phyloP scores from a whole-genome alignment of 345 rosid species.

The Pelargonium nanum region DNA sequence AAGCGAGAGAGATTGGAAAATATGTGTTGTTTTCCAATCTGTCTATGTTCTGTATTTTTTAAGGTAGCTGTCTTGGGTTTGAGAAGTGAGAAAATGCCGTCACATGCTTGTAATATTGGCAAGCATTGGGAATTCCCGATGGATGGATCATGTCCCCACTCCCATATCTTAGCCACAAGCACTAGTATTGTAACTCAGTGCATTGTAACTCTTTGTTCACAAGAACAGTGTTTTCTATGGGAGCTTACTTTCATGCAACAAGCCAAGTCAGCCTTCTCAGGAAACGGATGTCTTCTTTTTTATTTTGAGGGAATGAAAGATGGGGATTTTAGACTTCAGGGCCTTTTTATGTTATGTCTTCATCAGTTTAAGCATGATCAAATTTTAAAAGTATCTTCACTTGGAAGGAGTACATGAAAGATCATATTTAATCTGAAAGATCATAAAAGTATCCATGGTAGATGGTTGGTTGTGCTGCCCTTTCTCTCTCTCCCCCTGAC shows the following conservation, averaged over 20 bases:
- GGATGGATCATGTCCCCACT: too few species aligned
- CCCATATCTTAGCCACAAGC: too few species aligned
- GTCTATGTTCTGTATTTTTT: not conserved
- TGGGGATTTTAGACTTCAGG: not conserved
- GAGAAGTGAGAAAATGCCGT: too few species aligned
- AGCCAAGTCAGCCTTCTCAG: not conserved
- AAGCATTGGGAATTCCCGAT: too few species aligned
- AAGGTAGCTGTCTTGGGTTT: too few species aligned
- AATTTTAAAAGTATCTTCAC: not conserved
- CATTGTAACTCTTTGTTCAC: not conserved
- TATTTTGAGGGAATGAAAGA: not conserved
- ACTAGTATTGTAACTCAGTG: not conserved
- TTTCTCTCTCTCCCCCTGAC: too few species aligned
- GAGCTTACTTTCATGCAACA: not conserved
- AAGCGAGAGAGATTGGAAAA: not conserved
- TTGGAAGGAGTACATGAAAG: not conserved
- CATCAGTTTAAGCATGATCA: not conserved
- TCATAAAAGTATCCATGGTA: not conserved
- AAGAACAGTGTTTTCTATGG: not conserved
- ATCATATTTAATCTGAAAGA: not conserved
- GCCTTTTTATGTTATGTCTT: not conserved
- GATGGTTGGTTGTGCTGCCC: not conserved
- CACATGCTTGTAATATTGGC: too few species aligned
- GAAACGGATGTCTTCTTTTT: not conserved
- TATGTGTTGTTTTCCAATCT: not conserved